Percentiles rank a stretch among this genome's conserved stretches.
These are phyloP conservation scores for Artemisia tridentata DNA, from an alignment of 129 eudicot genomes.

Conservation along the genomic window DNA sequence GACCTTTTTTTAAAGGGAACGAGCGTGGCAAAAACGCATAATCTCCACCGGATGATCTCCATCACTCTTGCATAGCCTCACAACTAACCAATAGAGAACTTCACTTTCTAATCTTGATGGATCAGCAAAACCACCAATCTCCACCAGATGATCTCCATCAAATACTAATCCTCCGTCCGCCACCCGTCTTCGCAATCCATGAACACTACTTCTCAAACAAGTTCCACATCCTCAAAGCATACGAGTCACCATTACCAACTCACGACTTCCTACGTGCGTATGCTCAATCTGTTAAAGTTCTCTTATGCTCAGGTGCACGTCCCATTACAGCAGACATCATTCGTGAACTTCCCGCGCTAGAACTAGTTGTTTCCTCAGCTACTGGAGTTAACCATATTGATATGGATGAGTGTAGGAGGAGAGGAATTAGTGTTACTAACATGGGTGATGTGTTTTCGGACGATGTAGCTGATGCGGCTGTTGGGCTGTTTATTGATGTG, in stretches of 20 bases:
- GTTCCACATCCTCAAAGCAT: conserved; percentile 29
- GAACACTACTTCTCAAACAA: conserved; percentile 19
- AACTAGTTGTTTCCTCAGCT: conserved; percentile 19
- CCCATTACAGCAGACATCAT: conserved; percentile 26
- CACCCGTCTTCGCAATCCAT: conserved; percentile 19
- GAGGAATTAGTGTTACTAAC: conserved; percentile 19
- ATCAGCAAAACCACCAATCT: conserved; percentile 17
- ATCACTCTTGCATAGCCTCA: not conserved
- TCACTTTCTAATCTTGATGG: not conserved
- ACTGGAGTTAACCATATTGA: conserved; percentile 28
- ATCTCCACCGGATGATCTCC: no score
- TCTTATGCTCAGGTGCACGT: conserved; percentile 9
- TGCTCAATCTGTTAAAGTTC: conserved; percentile 22
- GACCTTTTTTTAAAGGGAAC: no score
- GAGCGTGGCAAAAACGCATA: no score
- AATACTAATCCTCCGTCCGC: conserved; percentile 26
- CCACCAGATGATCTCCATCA: conserved; percentile 17
- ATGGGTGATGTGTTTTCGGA: conserved; percentile 26
- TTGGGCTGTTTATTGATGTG: conserved; percentile 26
- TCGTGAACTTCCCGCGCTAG: conserved; percentile 17
- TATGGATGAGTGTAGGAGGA: conserved; percentile 23
- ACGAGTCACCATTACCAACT: conserved; percentile 30
- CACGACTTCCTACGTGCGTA: conserved; percentile 19
- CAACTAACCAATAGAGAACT: not conserved
- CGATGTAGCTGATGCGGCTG: conserved; percentile 35